Conservation (phyloP, 1,139 yeast species). For the Candida glucosophila region DNA sequence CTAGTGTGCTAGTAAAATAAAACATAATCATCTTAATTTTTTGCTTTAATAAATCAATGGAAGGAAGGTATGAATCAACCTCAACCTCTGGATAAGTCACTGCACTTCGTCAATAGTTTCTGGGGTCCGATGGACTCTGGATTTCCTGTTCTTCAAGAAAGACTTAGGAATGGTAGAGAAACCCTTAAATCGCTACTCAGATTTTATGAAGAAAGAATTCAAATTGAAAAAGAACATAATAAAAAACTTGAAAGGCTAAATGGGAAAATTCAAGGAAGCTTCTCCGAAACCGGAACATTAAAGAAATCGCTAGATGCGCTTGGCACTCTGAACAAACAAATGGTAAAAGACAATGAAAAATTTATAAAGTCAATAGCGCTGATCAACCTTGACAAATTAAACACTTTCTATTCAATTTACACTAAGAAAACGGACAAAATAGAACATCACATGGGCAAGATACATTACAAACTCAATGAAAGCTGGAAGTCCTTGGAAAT, state of each 20-base stretch:
- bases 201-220: conserved; percentile 42
- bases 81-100: too few relatives aligned
- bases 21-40: too few relatives aligned
- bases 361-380: conserved; percentile 24
- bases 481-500: conserved; percentile 26
- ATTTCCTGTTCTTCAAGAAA: conserved; percentile 19
- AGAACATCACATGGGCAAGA: conserved; percentile 29
- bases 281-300: conserved; percentile 51
- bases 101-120: conserved; percentile 32
- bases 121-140: conserved; percentile 37
- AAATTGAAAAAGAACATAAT: conserved; percentile 68
- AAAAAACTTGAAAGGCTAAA: conserved; percentile 45
- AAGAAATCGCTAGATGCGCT: conserved; percentile 54
- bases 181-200: conserved; percentile 36
- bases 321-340: conserved; percentile 38
- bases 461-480: conserved; percentile 18
- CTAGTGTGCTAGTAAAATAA: too few relatives aligned
- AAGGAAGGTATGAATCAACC: too few relatives aligned
- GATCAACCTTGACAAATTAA: conserved; percentile 26
- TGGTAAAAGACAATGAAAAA: conserved; percentile 24
- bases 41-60: too few relatives aligned
- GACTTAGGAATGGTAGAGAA: conserved; percentile 22
- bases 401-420: conserved; percentile 22
- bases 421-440: conserved; percentile 23
- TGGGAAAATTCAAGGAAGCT: conserved; percentile 39